Percentiles rank a stretch among this genome's conserved stretches.
Evolutionary conservation across 129 eudicot species (phyloP).

Genomic region (Saussurea involucrata): DNA sequence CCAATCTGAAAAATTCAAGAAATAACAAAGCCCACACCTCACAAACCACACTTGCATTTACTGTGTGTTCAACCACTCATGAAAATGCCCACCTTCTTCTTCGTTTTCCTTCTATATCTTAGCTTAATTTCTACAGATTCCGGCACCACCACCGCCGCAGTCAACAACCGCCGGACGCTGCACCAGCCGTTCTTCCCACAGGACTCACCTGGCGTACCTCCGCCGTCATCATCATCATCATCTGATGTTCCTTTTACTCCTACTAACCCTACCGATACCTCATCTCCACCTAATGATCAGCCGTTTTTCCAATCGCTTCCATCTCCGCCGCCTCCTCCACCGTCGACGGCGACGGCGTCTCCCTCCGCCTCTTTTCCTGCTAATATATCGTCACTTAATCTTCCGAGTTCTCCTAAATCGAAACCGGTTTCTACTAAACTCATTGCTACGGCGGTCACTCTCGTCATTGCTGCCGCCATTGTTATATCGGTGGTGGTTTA

Average conservation of each 20-base stretch:
- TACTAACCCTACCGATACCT: conserved; percentile 33
- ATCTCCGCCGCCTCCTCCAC: conserved; percentile 38
- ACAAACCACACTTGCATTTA: conserved; percentile 20
- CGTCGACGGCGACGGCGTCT: conserved; percentile 22
- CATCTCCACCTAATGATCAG: conserved; percentile 25
- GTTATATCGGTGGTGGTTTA: conserved; percentile 36
- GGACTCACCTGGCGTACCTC: conserved; percentile 31
- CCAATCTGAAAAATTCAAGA: not conserved
- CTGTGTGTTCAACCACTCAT: conserved; percentile 9
- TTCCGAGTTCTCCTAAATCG: conserved; percentile 51
- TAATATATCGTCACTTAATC: conserved; percentile 54
- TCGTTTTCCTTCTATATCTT: conserved; percentile 18
- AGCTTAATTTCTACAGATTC: conserved; percentile 11
- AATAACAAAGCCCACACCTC: not conserved
- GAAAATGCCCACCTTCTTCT: conserved; percentile 27
- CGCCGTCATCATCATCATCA: not conserved
- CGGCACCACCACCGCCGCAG: conserved; percentile 16
- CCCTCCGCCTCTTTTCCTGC: conserved; percentile 66
- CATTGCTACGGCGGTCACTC: conserved; percentile 48
- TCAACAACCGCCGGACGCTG: conserved; percentile 64
- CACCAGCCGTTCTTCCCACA: conserved; percentile 72
- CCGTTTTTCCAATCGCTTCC: conserved; percentile 41
- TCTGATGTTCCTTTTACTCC: conserved; percentile 37
- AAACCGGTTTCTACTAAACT: conserved; percentile 55
- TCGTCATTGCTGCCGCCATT: conserved; percentile 55